Percentiles rank a stretch among this genome's conserved stretches.
Evolutionary conservation across 2,329 filamentous ascomycete genomes (phyloP).

Genomic region (Lachnellula arida): DNA sequence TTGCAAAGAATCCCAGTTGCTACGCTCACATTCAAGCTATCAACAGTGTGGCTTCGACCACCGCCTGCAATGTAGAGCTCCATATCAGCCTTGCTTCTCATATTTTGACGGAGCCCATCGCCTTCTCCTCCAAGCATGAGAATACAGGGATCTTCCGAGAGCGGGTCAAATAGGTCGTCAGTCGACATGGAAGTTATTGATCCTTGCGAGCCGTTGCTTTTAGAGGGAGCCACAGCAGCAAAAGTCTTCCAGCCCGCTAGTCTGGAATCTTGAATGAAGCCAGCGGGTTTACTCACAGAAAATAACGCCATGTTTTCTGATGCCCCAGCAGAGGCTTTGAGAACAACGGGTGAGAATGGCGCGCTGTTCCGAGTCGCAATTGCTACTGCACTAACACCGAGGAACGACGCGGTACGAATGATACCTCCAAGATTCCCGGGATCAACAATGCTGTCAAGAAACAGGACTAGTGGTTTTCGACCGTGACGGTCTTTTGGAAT

Average conservation of each 20-base stretch:
- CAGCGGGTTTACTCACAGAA: constrained; percentile 58
- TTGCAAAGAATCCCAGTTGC: constrained; percentile 74
- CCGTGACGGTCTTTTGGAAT: constrained; percentile 27
- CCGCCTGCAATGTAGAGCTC: constrained; percentile 58
- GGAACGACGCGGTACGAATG: constrained; percentile 79
- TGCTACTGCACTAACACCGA: constrained; percentile 81
- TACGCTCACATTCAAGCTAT: constrained; percentile 92
- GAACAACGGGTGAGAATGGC: constrained; percentile 66
- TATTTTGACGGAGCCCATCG: constrained; percentile 60
- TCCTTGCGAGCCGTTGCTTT: constrained; percentile 31
- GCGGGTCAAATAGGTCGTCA: constrained; percentile 49
- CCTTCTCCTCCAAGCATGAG: constrained; percentile 82
- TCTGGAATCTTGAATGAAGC: constrained; percentile 66
- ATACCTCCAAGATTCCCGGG: constrained; percentile 89
- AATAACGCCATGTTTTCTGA: constrained; percentile 76
- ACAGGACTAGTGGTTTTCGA: constrained; percentile 64
- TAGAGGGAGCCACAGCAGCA: constrained; percentile 59
- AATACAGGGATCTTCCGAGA: constrained; percentile 62
- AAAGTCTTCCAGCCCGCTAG: constrained; percentile 77
- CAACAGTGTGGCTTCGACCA: constrained; percentile 53
- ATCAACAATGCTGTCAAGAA: constrained; percentile 75
- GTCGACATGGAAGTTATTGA: constrained; percentile 37
- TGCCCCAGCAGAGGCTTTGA: constrained; percentile 87
- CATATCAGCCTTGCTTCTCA: constrained; percentile 62
- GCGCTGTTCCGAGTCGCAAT: constrained; percentile 72